phyloP scores from a whole-genome alignment of 495 filamentous ascomycete genomes.

The Penicillium argentinense region DNA sequence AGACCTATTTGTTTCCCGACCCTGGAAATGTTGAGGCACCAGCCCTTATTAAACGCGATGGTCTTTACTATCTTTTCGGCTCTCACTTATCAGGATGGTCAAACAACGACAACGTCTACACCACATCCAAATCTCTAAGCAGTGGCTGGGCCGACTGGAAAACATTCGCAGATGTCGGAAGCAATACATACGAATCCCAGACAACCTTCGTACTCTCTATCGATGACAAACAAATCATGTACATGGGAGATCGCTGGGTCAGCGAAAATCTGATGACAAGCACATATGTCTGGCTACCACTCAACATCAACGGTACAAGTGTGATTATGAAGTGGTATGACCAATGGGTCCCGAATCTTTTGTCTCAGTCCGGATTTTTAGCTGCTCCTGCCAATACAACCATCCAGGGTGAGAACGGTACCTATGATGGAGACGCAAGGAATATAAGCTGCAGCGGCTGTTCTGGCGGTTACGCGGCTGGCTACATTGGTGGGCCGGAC shows the following conservation, averaged over 20 bases:
- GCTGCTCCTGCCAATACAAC: neutral
- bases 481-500: neutral
- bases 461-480: neutral
- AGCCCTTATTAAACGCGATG: conserved; percentile 51
- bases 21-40: conserved; percentile 39
- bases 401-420: neutral
- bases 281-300: conserved; percentile 67
- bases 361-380: conserved; percentile 8
- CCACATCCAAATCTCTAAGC: conserved; percentile 37
- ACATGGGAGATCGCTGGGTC: conserved; percentile 69
- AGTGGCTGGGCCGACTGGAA: conserved; percentile 61
- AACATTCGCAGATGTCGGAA: conserved; percentile 55
- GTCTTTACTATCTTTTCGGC: conserved; percentile 53
- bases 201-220: neutral
- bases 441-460: neutral
- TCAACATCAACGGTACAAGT: conserved; percentile 55
- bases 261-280: conserved; percentile 55
- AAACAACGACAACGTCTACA: conserved; percentile 59
- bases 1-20: conserved; percentile 42
- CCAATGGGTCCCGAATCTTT: neutral
- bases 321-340: conserved; percentile 17
- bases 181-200: conserved; percentile 41
- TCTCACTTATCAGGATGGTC: conserved; percentile 44
- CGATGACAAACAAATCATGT: conserved; percentile 36
- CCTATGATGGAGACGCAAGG: neutral